Conservation (phyloP, 73 alveolate species). For the Paramecium sexaurelia region DNA sequence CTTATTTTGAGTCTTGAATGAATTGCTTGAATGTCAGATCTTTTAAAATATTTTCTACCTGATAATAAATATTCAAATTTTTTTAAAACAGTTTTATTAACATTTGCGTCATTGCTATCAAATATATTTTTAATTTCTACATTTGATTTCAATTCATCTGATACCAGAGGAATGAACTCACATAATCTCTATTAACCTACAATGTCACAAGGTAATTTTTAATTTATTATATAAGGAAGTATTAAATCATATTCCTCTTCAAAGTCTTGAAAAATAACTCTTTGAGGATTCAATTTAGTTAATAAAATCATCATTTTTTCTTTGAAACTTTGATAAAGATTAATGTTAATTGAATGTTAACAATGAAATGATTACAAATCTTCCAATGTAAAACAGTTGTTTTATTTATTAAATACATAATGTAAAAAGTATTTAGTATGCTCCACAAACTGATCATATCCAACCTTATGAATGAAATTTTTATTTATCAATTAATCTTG, state of each 20-base stretch:
- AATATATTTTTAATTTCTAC: neutral
- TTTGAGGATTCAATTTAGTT: neutral
- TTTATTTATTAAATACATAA: slow-evolving; percentile 8
- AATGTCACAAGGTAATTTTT: neutral
- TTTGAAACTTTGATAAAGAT: neutral
- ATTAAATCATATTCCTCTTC: slow-evolving; percentile 16
- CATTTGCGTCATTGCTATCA: slow-evolving; percentile 8
- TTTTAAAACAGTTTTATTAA: neutral
- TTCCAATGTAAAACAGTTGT: slow-evolving; percentile 1
- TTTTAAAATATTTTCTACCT: slow-evolving; percentile 28
- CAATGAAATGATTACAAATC: slow-evolving; percentile 13
- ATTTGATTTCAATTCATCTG: slow-evolving; percentile 9
- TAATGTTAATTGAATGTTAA: neutral
- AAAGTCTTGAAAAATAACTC: neutral
- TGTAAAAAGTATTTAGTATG: slow-evolving; percentile 14
- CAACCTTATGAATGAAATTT: neutral
- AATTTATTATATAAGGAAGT: neutral
- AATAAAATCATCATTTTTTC: neutral
- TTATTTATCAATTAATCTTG: neutral
- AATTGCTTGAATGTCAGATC: slow-evolving; percentile 24
- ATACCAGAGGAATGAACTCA: neutral
- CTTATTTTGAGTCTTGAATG: slow-evolving; percentile 33
- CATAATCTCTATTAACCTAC: neutral
- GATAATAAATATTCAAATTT: neutral
- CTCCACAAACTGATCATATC: neutral